These are phyloP conservation scores for Wickerhamomyces canadensis DNA, from an alignment of 805 yeast species.

Conservation along the genomic window DNA sequence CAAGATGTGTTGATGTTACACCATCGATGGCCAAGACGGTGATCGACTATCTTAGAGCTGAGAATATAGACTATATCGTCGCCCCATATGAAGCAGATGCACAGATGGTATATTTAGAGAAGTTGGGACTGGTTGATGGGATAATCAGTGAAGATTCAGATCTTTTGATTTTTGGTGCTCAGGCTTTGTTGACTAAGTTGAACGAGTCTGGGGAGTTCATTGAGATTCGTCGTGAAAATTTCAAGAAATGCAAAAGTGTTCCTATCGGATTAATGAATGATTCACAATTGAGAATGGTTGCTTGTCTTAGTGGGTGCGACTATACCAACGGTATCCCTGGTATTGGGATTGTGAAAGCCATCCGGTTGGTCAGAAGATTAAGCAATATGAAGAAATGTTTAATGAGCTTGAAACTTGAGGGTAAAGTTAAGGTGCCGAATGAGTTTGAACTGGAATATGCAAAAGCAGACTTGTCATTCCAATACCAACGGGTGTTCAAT, in stretches of 20 bases:
- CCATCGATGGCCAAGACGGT: slow-evolving; percentile 87
- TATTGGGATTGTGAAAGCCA: slow-evolving; percentile 76
- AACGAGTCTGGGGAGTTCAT: slow-evolving; percentile 66
- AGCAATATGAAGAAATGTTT: slow-evolving; percentile 51
- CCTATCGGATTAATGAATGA: slow-evolving; percentile 45
- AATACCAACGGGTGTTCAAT: slow-evolving; percentile 79
- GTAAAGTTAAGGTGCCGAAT: slow-evolving; percentile 49
- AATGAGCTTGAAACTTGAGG: slow-evolving; percentile 52
- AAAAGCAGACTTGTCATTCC: slow-evolving; percentile 74
- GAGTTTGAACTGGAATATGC: slow-evolving; percentile 54
- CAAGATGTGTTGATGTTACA: slow-evolving; percentile 80
- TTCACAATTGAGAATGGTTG: slow-evolving; percentile 66
- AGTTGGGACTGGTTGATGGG: slow-evolving; percentile 68
- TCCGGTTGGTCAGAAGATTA: slow-evolving; percentile 47
- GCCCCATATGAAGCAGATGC: slow-evolving; percentile 99
- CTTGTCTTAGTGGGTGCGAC: slow-evolving; percentile 94
- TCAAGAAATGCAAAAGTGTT: slow-evolving; percentile 43
- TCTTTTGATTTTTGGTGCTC: slow-evolving; percentile 81
- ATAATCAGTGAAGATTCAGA: slow-evolving; percentile 94
- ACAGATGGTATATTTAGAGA: slow-evolving; percentile 88
- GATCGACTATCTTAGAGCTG: slow-evolving; percentile 60
- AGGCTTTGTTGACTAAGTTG: slow-evolving; percentile 69
- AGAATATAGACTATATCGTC: slow-evolving; percentile 65
- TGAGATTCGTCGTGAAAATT: slow-evolving; percentile 56
- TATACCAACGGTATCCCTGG: slow-evolving; percentile 83